These are phyloP conservation scores for Salix arbutifolia DNA, from an alignment of 345 rosid species.

Conservation along the genomic window DNA sequence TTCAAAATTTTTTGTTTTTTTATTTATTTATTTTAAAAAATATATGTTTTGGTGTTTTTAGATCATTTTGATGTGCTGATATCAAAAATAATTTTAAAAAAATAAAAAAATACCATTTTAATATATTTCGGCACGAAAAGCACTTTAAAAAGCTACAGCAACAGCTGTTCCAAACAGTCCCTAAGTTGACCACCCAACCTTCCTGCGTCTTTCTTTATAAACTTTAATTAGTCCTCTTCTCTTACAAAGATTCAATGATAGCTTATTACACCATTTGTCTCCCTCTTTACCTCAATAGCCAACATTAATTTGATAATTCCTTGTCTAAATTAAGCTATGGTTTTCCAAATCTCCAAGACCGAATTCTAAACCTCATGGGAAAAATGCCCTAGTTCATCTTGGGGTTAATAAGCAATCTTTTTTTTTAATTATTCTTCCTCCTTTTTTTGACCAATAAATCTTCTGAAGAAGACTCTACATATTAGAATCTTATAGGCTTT, in stretches of 20 bases:
- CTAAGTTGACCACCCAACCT: constrained; percentile 33
- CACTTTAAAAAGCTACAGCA: too few relatives aligned
- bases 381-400: background rate
- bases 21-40: too few relatives aligned
- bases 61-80: too few relatives aligned
- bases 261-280: constrained; percentile 1
- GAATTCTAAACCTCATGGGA: background rate
- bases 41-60: too few relatives aligned
- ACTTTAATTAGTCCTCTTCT: background rate
- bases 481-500: background rate
- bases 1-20: too few relatives aligned
- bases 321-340: background rate
- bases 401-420: background rate
- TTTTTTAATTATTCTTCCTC: background rate
- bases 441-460: background rate
- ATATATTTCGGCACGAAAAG: too few relatives aligned
- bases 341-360: background rate
- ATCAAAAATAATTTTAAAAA: too few relatives aligned
- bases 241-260: constrained; percentile 8
- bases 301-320: background rate
- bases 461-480: background rate
- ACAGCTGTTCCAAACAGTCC: too few relatives aligned
- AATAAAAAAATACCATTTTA: too few relatives aligned
- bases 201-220: constrained; percentile 3
- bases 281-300: background rate